A percentile compares a stretch with the other conserved stretches of the same genome.
phyloP scores from a whole-genome alignment of 1,284 basidiomycete species.

The Cryptococcus sp. region DNA sequence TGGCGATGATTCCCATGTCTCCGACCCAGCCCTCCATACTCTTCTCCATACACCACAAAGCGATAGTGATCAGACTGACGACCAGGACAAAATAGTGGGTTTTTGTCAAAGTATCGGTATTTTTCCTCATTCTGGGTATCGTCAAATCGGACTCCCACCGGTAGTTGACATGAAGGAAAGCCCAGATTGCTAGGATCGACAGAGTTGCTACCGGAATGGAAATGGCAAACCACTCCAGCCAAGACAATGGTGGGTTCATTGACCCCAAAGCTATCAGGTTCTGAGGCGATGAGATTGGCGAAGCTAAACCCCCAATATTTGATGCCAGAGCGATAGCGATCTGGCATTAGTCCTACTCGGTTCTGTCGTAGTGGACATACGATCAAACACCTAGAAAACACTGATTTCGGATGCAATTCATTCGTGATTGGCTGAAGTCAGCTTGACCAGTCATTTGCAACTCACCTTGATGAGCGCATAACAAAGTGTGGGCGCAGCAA shows the following conservation, averaged over 20 bases:
- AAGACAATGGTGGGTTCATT: constrained; percentile 84
- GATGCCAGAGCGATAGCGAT: constrained; percentile 94
- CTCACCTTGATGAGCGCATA: constrained; percentile 90
- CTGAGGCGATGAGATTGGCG: constrained; percentile 88
- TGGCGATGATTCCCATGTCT: constrained; percentile 96
- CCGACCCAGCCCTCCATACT: constrained; percentile 73
- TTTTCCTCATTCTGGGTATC: constrained; percentile 76
- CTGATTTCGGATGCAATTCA: constrained; percentile 79
- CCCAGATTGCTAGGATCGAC: constrained; percentile 86
- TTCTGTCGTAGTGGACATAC: constrained; percentile 51
- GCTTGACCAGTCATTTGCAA: constrained; percentile 12
- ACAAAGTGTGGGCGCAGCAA: constrained; percentile 94
- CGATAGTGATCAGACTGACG: constrained; percentile 83
- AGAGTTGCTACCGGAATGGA: constrained; percentile 83
- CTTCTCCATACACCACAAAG: constrained; percentile 86
- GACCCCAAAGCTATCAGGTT: constrained; percentile 87
- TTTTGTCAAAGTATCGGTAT: constrained; percentile 69
- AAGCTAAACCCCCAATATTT: constrained; percentile 96
- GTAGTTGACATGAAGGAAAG: constrained; percentile 80
- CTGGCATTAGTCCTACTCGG: constrained; percentile 46
- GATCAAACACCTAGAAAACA: constrained; percentile 87
- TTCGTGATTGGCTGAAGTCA: constrained; percentile 76
- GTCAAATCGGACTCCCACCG: constrained; percentile 75
- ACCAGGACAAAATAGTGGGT: constrained; percentile 89
- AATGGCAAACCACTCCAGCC: constrained; percentile 92